Percentiles rank a stretch among this genome's conserved stretches.
Conservation (phyloP, 1,284 basidiomycete genomes). For the Neonothopanus nambi region DNA sequence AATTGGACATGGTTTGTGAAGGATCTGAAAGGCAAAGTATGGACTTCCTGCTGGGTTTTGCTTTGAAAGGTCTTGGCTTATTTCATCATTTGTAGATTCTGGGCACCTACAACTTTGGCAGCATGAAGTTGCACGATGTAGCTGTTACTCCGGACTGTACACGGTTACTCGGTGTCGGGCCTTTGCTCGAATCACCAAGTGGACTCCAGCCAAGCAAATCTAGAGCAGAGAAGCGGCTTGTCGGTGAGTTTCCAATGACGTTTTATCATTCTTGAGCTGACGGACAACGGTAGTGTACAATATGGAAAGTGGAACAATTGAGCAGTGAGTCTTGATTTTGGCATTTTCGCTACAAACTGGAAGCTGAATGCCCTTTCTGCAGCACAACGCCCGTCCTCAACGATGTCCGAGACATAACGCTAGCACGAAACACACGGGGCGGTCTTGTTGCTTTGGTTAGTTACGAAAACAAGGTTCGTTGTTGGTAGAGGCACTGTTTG, state of each 20-base stretch:
- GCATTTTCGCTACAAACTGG: not conserved
- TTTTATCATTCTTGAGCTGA: conserved; percentile 5
- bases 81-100: conserved; percentile 41
- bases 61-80: not conserved
- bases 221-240: conserved; percentile 73
- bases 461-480: conserved; percentile 66
- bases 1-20: conserved; percentile 21
- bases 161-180: conserved; percentile 71
- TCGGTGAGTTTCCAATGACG: conserved; percentile 46
- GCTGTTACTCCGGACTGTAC: conserved; percentile 68
- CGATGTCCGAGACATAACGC: conserved; percentile 72
- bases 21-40: conserved; percentile 53
- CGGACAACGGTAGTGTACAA: conserved; percentile 61
- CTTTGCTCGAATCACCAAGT: conserved; percentile 57
- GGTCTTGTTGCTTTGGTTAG: conserved; percentile 69
- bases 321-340: conserved; percentile 51
- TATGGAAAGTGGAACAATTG: conserved; percentile 58
- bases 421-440: conserved; percentile 49
- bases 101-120: conserved; percentile 62
- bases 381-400: conserved; percentile 67
- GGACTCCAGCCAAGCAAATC: conserved; percentile 75
- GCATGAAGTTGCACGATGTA: conserved; percentile 71
- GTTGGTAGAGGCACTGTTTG: not conserved
- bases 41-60: conserved; percentile 8
- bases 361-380: not conserved